Base-by-base conservation (phyloP, 495 filamentous ascomycete genomes). In the Astrothelium macrocarpum region DNA sequence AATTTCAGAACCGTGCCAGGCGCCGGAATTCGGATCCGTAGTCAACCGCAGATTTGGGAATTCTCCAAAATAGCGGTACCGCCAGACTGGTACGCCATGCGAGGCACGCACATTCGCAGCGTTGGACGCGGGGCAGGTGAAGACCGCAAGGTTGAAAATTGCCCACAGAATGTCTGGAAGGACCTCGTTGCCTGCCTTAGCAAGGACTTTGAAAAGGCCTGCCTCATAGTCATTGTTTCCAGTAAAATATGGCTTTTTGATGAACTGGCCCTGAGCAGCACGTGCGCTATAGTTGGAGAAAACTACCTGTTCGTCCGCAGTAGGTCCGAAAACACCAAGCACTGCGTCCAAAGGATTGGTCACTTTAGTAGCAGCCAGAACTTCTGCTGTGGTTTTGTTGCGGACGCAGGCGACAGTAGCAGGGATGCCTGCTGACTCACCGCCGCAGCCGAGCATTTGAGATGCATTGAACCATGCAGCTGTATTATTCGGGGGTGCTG, bases 41-140 rank as follows among this genome's bases (percentile, higher is more conserved):
- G 23, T 36, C 26, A 83, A 70, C 7, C 69, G 68, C 14, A 76
- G 71, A 65, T 80, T 81, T 1, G 75, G 71, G 70, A 78, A 84
- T 58, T 77, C 75, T 9, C 75, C 80, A 49, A 79, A 77, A 64
- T 81, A 84, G 46, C 79, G 77, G 63, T 79, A 82, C 23, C 76
- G 75, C 80, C 81, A 84, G 16, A 73, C 75, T 0, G 81, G 78
- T 16, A 75, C 71, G 20, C 65, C 67, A 32, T 72, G 66, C 9
- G 58, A 61, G 29, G 68, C 61, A 7, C 75, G 74, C 29, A 71
- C 71, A 31, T 67, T 70, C 12, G 76, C 78, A 23, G 74, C 68
- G 18, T 63, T 53, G 7, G 67, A 71, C 25, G 69, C 69, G 18
- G 80, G 75, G 59, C 82, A 83, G 18, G 73, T 77, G 70, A 82